Conservation (phyloP, 257 asterid species). For the Verbena officinalis region DNA sequence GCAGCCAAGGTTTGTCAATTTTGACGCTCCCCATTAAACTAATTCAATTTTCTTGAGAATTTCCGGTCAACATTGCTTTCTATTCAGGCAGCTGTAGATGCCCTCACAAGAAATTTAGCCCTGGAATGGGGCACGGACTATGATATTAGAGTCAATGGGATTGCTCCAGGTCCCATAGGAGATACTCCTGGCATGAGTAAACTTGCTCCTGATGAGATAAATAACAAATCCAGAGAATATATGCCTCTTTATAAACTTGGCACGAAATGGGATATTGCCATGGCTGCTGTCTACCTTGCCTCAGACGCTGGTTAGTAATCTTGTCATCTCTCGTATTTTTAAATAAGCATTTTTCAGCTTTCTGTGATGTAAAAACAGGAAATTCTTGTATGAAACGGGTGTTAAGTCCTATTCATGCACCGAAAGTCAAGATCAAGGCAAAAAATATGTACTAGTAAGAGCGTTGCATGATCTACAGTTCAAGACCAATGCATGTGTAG, state of each 20-base stretch:
- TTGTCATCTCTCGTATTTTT: neutral
- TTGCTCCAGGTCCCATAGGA: conserved; percentile 89
- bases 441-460: too few species aligned
- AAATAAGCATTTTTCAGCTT: neutral
- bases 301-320: conserved; percentile 69
- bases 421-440: too few species aligned
- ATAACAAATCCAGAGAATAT: conserved; percentile 34
- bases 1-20: conserved; percentile 74
- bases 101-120: conserved; percentile 73
- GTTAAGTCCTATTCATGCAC: too few species aligned
- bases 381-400: too few species aligned
- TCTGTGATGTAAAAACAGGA: neutral
- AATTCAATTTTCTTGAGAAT: neutral
- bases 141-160: conserved; percentile 76
- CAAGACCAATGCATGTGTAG: too few species aligned
- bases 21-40: conserved; percentile 1
- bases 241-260: conserved; percentile 68
- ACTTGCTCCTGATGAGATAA: conserved; percentile 64
- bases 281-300: conserved; percentile 82
- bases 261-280: conserved; percentile 83
- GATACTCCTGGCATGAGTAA: conserved; percentile 76
- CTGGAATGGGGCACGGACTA: conserved; percentile 90
- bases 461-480: too few species aligned
- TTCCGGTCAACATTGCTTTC: neutral
- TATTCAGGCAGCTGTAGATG: conserved; percentile 73